phyloP scores from a whole-genome alignment of 2,329 filamentous ascomycete species.

The Hymenoscyphus fructigenus region DNA sequence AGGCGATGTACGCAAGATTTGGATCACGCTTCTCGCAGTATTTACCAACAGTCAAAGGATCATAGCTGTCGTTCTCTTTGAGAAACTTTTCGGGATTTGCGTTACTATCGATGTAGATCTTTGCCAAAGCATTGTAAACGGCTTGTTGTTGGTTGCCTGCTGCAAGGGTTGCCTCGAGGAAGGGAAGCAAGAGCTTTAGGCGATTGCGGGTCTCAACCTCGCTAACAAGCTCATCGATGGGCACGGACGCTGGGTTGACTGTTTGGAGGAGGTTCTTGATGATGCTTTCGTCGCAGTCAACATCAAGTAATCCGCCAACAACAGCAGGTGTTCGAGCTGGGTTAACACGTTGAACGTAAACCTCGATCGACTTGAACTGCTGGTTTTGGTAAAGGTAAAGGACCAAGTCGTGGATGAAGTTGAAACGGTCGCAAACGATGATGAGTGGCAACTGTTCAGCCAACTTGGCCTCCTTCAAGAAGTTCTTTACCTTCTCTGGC shows the following conservation, averaged over 20 bases:
- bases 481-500: constrained; percentile 96
- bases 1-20: constrained; percentile 88
- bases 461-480: constrained; percentile 92
- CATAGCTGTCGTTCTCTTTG: constrained; percentile 96
- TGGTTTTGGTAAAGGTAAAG: constrained; percentile 98
- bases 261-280: constrained; percentile 90
- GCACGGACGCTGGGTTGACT: constrained; percentile 80
- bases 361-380: constrained; percentile 97
- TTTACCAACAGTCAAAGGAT: constrained; percentile 87
- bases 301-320: constrained; percentile 88
- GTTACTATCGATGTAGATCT: constrained; percentile 99
- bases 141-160: constrained; percentile 94
- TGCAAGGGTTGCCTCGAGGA: constrained; percentile 88
- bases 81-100: constrained; percentile 97
- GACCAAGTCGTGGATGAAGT: constrained; percentile 95
- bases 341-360: constrained; percentile 97
- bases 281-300: constrained; percentile 94
- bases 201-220: constrained; percentile 97
- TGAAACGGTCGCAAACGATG: constrained; percentile 98
- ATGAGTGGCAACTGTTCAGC: constrained; percentile 93
- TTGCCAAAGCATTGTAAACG: constrained; percentile 94
- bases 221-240: constrained; percentile 87
- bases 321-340: constrained; percentile 87
- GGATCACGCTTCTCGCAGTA: constrained; percentile 99
- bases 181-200: constrained; percentile 90